Percentiles rank a stretch among this genome's conserved stretches.
These are phyloP conservation scores for Leishmania braziliensis DNA, from an alignment of 208 protist genomes.

Conservation along the genomic window DNA sequence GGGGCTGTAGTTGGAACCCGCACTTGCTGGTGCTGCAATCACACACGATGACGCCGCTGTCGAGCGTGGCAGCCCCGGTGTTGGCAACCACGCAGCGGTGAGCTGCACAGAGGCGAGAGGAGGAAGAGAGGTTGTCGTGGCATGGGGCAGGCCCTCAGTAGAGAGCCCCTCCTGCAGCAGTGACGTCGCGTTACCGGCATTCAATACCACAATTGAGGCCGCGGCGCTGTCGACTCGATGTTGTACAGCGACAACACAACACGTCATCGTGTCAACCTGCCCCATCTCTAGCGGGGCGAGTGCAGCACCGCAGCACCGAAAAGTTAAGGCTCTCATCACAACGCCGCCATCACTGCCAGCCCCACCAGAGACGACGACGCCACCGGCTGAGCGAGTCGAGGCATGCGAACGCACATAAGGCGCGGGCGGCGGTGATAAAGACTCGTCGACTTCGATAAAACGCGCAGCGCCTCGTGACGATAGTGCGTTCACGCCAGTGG, in stretches of 20 bases:
- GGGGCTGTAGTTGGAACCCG: background rate
- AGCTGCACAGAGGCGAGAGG: background rate
- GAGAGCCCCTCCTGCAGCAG: constrained; percentile 5
- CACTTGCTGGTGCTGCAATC: too few species aligned
- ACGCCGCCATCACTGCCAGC: constrained; percentile 11
- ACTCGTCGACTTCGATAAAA: background rate
- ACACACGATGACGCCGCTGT: background rate
- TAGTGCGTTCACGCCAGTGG: background rate
- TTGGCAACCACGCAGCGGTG: background rate
- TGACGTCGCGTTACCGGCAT: constrained; percentile 1
- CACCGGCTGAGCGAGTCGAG: background rate
- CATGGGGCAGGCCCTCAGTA: background rate
- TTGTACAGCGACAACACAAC: constrained; percentile 5
- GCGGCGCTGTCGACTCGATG: background rate
- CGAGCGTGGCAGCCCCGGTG: background rate
- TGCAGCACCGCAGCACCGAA: constrained; percentile 3
- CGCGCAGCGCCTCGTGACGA: background rate
- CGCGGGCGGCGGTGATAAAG: background rate
- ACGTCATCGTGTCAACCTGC: constrained; percentile 6
- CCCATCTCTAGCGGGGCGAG: constrained; percentile 5
- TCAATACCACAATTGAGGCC: background rate
- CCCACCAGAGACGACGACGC: background rate
- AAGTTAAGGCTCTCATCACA: constrained; percentile 11
- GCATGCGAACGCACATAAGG: background rate
- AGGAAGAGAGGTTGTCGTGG: background rate